Evolutionary conservation across 2,329 filamentous ascomycete genomes (phyloP).

Genomic region (Xylariaceae sp.): DNA sequence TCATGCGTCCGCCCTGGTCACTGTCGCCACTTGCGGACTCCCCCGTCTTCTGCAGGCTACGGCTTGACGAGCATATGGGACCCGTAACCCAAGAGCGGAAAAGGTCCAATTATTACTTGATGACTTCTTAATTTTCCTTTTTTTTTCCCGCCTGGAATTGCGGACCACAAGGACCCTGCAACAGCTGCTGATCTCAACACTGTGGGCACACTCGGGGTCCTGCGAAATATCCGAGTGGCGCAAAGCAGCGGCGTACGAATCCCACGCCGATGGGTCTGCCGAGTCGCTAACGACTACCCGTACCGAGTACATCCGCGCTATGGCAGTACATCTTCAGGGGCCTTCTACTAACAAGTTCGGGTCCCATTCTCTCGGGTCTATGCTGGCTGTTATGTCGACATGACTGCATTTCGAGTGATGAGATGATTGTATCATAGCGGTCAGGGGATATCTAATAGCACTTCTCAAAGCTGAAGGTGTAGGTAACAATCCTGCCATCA

Average conservation of each 20-base stretch:
- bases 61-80: slow-evolving; percentile 16
- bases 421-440: too few relatives aligned
- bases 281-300: slow-evolving; percentile 16
- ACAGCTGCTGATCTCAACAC: slow-evolving; percentile 13
- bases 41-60: slow-evolving; percentile 19
- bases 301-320: slow-evolving; percentile 18
- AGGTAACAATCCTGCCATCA: too few relatives aligned
- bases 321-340: background rate
- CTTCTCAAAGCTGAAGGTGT: too few relatives aligned
- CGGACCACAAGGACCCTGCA: slow-evolving; percentile 8
- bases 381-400: too few relatives aligned
- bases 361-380: background rate
- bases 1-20: slow-evolving; percentile 12
- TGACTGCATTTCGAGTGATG: too few relatives aligned
- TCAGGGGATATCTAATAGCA: too few relatives aligned
- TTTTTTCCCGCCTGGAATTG: too few relatives aligned
- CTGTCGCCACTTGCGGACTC: slow-evolving; percentile 16
- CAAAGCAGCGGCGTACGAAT: slow-evolving; percentile 19
- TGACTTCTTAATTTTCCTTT: too few relatives aligned
- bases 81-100: slow-evolving; percentile 11
- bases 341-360: background rate
- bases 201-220: slow-evolving; percentile 23
- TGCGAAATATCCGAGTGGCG: slow-evolving; percentile 21
- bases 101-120: too few relatives aligned
- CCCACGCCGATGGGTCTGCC: slow-evolving; percentile 25